These are phyloP conservation scores for Xylaria sp. DNA, from an alignment of 2,329 filamentous ascomycete genomes.

Conservation along the genomic window DNA sequence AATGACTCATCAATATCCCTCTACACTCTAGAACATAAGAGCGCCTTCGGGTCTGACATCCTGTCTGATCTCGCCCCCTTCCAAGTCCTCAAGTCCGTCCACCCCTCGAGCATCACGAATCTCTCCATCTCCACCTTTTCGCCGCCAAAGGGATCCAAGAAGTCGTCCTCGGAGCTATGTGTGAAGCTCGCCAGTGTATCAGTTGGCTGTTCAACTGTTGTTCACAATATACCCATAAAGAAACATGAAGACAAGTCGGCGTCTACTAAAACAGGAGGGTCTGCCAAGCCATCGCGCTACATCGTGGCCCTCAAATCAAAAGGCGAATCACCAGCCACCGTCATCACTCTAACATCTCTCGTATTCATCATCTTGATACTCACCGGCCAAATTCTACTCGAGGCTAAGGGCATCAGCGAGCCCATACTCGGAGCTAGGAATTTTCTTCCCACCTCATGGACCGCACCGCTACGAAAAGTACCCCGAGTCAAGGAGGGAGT, in stretches of 20 bases:
- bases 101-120: constrained; percentile 68
- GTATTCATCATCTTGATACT: constrained; percentile 71
- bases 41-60: constrained; percentile 59
- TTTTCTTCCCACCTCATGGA: constrained; percentile 62
- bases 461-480: constrained; percentile 42
- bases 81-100: constrained; percentile 64
- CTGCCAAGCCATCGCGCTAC: constrained; percentile 71
- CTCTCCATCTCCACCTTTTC: constrained; percentile 68
- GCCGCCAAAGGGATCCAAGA: constrained; percentile 61
- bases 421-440: constrained; percentile 67
- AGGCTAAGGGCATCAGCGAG: constrained; percentile 67
- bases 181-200: constrained; percentile 85
- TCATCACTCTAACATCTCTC: constrained; percentile 65
- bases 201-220: constrained; percentile 80
- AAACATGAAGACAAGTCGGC: constrained; percentile 53
- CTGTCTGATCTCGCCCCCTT: constrained; percentile 65
- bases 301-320: constrained; percentile 71
- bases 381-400: constrained; percentile 71
- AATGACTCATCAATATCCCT: constrained; percentile 83
- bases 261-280: constrained; percentile 51
- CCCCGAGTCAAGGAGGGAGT: constrained; percentile 47
- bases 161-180: constrained; percentile 63
- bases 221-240: constrained; percentile 80
- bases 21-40: constrained; percentile 78
- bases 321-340: constrained; percentile 60